Evolutionary conservation across 2,329 filamentous ascomycete genomes (phyloP).

Genomic region (Diplodia sapinea): DNA sequence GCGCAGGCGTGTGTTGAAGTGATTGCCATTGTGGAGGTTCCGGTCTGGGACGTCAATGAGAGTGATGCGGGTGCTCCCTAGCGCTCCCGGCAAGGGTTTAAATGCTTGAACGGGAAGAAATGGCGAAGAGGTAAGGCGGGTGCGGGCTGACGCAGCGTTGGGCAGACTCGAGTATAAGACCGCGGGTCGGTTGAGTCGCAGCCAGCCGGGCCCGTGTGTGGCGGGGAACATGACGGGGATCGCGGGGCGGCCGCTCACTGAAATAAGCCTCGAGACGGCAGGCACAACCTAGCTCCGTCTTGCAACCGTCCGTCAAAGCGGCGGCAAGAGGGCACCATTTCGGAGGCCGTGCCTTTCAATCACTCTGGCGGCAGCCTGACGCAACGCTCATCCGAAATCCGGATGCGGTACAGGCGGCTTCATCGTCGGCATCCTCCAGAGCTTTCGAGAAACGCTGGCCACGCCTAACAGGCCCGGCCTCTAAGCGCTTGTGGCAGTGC

Average conservation of each 20-base stretch:
- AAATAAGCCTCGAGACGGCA: constrained; percentile 22
- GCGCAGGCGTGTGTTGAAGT: background rate
- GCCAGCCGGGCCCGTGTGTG: constrained; percentile 15
- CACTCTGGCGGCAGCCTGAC: constrained; percentile 19
- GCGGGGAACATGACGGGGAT: constrained; percentile 28
- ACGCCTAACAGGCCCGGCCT: constrained; percentile 6
- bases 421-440: constrained; percentile 23
- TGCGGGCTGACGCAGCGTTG: constrained; percentile 14
- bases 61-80: constrained; percentile 24
- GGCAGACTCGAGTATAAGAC: constrained; percentile 18
- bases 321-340: constrained; percentile 15
- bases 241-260: constrained; percentile 26
- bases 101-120: constrained; percentile 2
- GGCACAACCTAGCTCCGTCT: background rate
- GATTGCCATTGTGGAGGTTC: constrained; percentile 15
- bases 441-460: constrained; percentile 26
- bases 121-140: background rate
- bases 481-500: background rate
- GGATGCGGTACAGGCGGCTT: constrained; percentile 25
- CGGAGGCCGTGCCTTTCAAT: constrained; percentile 17
- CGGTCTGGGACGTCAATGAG: constrained; percentile 7
- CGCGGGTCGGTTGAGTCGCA: constrained; percentile 11
- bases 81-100: constrained; percentile 23
- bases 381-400: constrained; percentile 18
- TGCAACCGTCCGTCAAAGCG: constrained; percentile 12